These are phyloP conservation scores for Alternaria novae-zelandiae DNA, from an alignment of 2,329 filamentous ascomycete species.

Conservation along the genomic window DNA sequence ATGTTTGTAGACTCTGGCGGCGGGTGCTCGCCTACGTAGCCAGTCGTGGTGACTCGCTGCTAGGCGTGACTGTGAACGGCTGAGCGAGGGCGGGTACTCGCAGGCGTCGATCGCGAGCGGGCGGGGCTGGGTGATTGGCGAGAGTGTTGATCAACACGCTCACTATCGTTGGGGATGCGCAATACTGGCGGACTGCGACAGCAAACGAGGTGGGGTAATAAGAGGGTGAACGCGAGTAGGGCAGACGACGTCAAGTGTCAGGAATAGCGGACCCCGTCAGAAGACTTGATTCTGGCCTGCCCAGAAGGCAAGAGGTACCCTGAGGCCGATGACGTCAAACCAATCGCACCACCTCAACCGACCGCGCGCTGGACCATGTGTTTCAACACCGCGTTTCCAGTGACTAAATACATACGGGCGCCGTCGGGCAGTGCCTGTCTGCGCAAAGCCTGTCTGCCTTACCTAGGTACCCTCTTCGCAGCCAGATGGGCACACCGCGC, in stretches of 20 bases:
- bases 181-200: conserved; percentile 4
- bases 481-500: conserved; percentile 13
- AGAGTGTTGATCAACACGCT: conserved; percentile 19
- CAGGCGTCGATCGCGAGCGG: conserved; percentile 27
- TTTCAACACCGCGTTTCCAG: neutral
- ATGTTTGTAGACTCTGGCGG: conserved; percentile 3
- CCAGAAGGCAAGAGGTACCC: conserved; percentile 6
- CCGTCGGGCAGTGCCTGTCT: conserved; percentile 3
- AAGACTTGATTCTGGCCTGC: conserved; percentile 16
- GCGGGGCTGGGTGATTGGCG: conserved; percentile 20
- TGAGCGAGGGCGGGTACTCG: conserved; percentile 23
- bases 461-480: neutral
- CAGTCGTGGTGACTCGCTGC: conserved; percentile 16
- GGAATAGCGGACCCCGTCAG: conserved; percentile 19
- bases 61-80: conserved; percentile 13
- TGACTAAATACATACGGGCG: conserved; percentile 2
- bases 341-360: conserved; percentile 1
- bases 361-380: neutral
- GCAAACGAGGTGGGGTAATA: conserved; percentile 14
- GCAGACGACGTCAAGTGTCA: conserved; percentile 21
- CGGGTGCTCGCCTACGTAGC: conserved; percentile 21
- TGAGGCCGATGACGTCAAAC: conserved; percentile 8
- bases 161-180: conserved; percentile 10
- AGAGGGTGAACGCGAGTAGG: conserved; percentile 15
- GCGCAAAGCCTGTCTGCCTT: conserved; percentile 4